These are phyloP conservation scores for Phytophthora constricta DNA, from an alignment of 352 stramenopile genomes.

Conservation along the genomic window DNA sequence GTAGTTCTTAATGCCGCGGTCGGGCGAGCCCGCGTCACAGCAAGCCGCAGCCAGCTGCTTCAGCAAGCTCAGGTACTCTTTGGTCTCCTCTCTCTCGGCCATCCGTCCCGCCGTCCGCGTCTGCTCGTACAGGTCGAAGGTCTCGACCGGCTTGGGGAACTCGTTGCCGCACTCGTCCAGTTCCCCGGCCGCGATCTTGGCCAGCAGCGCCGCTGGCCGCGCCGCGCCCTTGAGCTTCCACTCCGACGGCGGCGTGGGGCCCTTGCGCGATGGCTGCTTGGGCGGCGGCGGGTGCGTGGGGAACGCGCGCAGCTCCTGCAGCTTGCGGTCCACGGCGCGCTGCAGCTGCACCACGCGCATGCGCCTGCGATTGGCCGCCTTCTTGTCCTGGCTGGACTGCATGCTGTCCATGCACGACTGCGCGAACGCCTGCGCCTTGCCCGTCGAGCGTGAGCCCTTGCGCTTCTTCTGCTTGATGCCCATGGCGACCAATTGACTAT, in stretches of 20 bases:
- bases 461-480: constrained; percentile 63
- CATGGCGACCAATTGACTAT: constrained; percentile 33
- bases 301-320: constrained; percentile 69
- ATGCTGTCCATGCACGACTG: constrained; percentile 65
- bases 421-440: constrained; percentile 68
- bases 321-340: constrained; percentile 71
- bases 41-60: constrained; percentile 79
- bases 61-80: constrained; percentile 67
- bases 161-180: constrained; percentile 80
- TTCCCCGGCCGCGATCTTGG: constrained; percentile 81
- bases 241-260: constrained; percentile 60
- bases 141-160: constrained; percentile 76
- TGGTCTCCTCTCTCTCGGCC: constrained; percentile 64
- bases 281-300: constrained; percentile 47
- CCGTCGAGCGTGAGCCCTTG: constrained; percentile 60
- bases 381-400: constrained; percentile 69
- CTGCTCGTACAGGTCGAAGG: constrained; percentile 75
- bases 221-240: constrained; percentile 84
- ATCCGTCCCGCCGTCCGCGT: constrained; percentile 59
- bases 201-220: constrained; percentile 68
- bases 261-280: constrained; percentile 55
- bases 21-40: constrained; percentile 72
- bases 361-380: constrained; percentile 65
- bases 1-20: constrained; percentile 85
- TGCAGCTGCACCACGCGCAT: constrained; percentile 87